A percentile compares a stretch with the other conserved stretches of the same genome.
These are phyloP conservation scores for Phytophthora europaea DNA, from an alignment of 352 stramenopile genomes.

Conservation along the genomic window DNA sequence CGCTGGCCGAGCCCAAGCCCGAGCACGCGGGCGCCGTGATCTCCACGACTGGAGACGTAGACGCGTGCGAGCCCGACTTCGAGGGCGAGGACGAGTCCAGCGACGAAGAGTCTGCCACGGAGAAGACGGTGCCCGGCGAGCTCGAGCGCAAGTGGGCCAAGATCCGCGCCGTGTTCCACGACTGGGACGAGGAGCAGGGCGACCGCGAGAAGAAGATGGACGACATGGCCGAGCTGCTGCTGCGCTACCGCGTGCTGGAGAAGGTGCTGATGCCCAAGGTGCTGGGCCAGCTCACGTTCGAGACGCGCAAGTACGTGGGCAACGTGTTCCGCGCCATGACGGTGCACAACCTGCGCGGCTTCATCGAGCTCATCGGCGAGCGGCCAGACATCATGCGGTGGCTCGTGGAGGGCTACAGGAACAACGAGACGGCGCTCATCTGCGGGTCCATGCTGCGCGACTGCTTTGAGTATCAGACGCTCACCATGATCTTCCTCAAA, in stretches of 20 bases:
- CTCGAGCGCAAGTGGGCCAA: constrained; percentile 80
- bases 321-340: constrained; percentile 84
- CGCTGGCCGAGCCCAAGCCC: constrained; percentile 30
- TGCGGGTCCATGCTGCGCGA: constrained; percentile 86
- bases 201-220: constrained; percentile 86
- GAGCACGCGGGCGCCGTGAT: constrained; percentile 24
- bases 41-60: constrained; percentile 28
- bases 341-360: constrained; percentile 72
- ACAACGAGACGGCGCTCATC: constrained; percentile 79
- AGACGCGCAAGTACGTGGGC: constrained; percentile 86
- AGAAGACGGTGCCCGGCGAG: constrained; percentile 78
- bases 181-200: constrained; percentile 76
- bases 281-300: constrained; percentile 77
- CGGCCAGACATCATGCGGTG: constrained; percentile 76
- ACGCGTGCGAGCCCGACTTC: constrained; percentile 36
- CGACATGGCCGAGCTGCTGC: constrained; percentile 77
- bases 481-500: constrained; percentile 70
- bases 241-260: constrained; percentile 80
- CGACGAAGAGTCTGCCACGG: constrained; percentile 61
- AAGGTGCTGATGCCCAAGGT: constrained; percentile 81
- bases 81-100: constrained; percentile 65
- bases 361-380: constrained; percentile 70
- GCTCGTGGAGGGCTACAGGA: constrained; percentile 80
- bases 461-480: constrained; percentile 74
- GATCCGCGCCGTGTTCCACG: constrained; percentile 80